These are phyloP conservation scores for Cryptomeria japonica DNA, from an alignment of 75 land plant species.

Conservation along the genomic window DNA sequence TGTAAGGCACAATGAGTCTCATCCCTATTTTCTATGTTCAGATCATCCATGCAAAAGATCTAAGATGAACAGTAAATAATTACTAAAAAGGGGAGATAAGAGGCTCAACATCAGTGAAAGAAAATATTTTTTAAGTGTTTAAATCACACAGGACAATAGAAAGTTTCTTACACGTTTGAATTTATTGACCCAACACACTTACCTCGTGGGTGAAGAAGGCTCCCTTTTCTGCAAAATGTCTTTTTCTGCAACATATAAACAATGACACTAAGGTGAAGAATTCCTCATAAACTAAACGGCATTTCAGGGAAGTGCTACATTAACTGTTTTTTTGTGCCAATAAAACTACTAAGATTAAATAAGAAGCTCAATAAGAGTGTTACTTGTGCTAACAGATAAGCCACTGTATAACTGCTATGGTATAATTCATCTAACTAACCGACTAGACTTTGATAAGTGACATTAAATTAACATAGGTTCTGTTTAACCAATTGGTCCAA, in stretches of 20 bases:
- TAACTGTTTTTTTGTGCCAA: not conserved
- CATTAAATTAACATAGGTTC: not conserved
- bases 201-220: conserved; percentile 8
- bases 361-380: not conserved
- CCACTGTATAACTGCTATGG: not conserved
- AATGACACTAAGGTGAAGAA: not conserved
- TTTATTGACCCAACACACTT: not conserved
- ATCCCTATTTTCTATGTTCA: not conserved
- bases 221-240: not conserved
- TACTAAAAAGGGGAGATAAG: not conserved
- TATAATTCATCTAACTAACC: not conserved
- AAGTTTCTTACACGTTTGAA: not conserved
- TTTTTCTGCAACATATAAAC: conserved; percentile 5
- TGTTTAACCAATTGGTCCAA: not conserved
- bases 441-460: not conserved
- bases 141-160: not conserved
- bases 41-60: not conserved
- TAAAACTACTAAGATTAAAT: not conserved
- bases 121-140: not conserved
- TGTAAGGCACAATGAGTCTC: not conserved
- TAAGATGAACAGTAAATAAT: not conserved
- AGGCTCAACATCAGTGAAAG: not conserved
- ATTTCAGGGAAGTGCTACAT: not conserved
- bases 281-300: not conserved
- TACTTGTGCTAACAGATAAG: not conserved